A percentile compares a stretch with the other conserved stretches of the same genome.
Conservation (phyloP, 106 monocot genomes). For the Platanthera guangdongensis region DNA sequence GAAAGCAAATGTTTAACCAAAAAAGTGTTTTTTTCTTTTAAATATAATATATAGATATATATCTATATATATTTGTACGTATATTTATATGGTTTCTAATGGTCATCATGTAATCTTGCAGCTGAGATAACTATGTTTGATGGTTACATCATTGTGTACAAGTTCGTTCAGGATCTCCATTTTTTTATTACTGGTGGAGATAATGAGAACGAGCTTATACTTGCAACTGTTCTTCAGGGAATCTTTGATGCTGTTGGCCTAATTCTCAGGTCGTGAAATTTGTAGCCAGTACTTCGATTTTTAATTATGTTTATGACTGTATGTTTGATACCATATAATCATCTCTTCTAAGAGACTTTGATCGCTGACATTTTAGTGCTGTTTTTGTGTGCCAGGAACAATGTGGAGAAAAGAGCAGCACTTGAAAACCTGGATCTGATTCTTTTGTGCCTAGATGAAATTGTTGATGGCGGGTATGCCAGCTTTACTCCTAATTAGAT, state of each 20-base stretch:
- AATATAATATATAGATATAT: no score
- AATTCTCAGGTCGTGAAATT: constrained; percentile 53
- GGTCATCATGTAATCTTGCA: no score
- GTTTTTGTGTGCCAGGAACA: background rate
- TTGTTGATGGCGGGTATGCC: constrained; percentile 50
- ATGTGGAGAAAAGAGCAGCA: constrained; percentile 16
- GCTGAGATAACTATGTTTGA: constrained; percentile 50
- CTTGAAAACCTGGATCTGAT: constrained; percentile 23
- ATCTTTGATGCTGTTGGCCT: constrained; percentile 74
- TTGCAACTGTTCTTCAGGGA: constrained; percentile 76
- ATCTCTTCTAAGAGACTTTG: background rate
- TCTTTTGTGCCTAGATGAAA: constrained; percentile 54
- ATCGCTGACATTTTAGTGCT: background rate
- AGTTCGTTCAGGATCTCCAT: constrained; percentile 82
- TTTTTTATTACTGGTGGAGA: constrained; percentile 84
- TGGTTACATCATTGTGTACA: constrained; percentile 64
- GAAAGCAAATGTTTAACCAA: no score
- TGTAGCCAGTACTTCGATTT: background rate
- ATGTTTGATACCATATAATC: background rate
- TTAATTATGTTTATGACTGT: background rate
- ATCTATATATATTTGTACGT: no score
- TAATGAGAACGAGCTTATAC: constrained; percentile 89
- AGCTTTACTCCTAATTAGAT: no score
- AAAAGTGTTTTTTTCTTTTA: no score
- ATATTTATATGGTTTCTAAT: no score